phyloP scores from a whole-genome alignment of 2,329 filamentous ascomycete genomes.

The Microcyclosporella mali region DNA sequence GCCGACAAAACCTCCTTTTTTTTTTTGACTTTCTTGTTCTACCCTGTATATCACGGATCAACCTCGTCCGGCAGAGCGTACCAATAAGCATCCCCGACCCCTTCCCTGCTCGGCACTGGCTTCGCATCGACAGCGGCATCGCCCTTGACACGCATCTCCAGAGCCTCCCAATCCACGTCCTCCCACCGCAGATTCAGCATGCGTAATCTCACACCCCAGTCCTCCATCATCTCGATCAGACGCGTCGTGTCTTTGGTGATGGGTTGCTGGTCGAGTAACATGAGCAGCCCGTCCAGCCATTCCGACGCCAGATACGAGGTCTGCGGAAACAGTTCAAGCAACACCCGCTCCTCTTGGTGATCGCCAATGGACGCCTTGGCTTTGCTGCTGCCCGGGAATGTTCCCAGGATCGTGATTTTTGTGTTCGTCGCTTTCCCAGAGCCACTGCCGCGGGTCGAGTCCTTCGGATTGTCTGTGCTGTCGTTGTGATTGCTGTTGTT shows the following conservation, averaged over 20 bases:
- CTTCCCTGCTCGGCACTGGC: constrained; percentile 69
- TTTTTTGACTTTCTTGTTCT: not conserved
- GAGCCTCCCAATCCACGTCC: constrained; percentile 51
- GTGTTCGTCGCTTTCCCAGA: constrained; percentile 48
- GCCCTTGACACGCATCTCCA: constrained; percentile 34
- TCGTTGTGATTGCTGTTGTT: constrained; percentile 6
- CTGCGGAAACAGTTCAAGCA: constrained; percentile 76
- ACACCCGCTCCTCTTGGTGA: constrained; percentile 53
- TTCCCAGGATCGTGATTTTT: constrained; percentile 85
- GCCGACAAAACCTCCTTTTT: too few species aligned
- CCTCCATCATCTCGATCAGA: constrained; percentile 74
- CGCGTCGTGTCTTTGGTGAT: constrained; percentile 97
- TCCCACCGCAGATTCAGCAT: constrained; percentile 87
- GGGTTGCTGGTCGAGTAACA: constrained; percentile 89
- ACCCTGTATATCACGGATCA: not conserved
- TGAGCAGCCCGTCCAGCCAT: constrained; percentile 91
- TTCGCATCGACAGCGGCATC: constrained; percentile 41
- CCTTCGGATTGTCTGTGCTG: constrained; percentile 22
- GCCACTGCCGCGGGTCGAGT: constrained; percentile 11
- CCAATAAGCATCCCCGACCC: constrained; percentile 86
- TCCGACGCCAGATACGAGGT: constrained; percentile 82
- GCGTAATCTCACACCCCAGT: constrained; percentile 88
- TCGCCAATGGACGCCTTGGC: not conserved
- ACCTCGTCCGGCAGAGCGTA: constrained; percentile 55
- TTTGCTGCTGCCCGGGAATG: constrained; percentile 11